Evolutionary conservation across 192 early-diverging fungal genomes (phyloP).

Genomic region (Podochytrium sp.): DNA sequence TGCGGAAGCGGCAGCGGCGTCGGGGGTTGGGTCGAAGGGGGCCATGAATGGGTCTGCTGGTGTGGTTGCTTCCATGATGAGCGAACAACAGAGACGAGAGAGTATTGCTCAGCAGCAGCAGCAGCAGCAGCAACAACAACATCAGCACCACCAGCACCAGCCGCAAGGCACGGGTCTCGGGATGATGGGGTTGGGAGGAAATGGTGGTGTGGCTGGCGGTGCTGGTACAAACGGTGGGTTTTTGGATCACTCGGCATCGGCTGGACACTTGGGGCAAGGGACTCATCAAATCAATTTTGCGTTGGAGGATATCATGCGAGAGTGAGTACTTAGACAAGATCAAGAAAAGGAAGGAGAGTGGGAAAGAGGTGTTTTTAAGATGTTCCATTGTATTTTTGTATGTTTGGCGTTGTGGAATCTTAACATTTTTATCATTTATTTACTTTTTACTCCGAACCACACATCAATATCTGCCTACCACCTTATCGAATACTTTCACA

Average conservation of each 20-base stretch:
- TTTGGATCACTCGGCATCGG: too few species aligned
- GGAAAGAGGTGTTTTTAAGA: too few species aligned
- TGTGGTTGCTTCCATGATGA: background rate
- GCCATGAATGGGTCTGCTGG: background rate
- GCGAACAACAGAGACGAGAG: background rate
- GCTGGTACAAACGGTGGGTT: background rate
- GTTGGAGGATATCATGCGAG: background rate
- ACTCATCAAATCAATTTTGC: background rate
- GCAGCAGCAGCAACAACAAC: background rate
- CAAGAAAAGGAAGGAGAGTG: too few species aligned
- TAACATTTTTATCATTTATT: too few species aligned
- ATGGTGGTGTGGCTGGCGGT: background rate
- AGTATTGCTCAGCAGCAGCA: background rate
- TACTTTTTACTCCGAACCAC: background rate
- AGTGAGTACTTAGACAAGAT: too few species aligned
- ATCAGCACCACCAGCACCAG: background rate
- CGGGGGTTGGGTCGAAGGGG: background rate
- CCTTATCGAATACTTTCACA: constrained; percentile 49
- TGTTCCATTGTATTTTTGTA: too few species aligned
- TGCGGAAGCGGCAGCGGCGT: background rate
- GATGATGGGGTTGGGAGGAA: background rate
- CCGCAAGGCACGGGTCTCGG: background rate
- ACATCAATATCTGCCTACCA: constrained; percentile 43
- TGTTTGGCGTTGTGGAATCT: too few species aligned
- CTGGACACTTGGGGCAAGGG: background rate